Conservation (phyloP, 2,329 filamentous ascomycete genomes). For the Sporothrix mexicana region DNA sequence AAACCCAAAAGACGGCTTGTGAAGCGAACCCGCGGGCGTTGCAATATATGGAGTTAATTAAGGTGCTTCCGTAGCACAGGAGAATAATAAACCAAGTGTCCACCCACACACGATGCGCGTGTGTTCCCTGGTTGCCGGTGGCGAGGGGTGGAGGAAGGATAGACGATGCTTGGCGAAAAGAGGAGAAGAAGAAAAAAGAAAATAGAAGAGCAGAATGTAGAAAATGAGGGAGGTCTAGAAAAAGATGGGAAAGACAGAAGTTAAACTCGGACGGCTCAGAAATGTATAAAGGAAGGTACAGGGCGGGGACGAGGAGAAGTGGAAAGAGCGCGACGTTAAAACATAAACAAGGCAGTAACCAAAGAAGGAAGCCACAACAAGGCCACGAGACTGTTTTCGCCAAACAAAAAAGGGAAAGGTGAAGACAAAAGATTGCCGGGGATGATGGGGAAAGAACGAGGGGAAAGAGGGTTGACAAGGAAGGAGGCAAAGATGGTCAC, state of each 20-base stretch:
- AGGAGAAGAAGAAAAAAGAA: not conserved
- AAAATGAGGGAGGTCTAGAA: not conserved
- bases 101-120: conserved; percentile 27
- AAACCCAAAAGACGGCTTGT: conserved; percentile 21
- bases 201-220: not conserved
- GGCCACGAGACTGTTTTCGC: conserved; percentile 23
- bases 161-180: not conserved
- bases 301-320: not conserved
- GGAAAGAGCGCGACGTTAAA: conserved; percentile 5
- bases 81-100: conserved; percentile 17
- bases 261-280: not conserved
- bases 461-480: not conserved
- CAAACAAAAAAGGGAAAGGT: too few species aligned
- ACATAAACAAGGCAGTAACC: conserved; percentile 8
- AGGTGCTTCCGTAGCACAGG: conserved; percentile 26
- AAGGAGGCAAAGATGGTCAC: not conserved
- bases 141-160: conserved; percentile 8
- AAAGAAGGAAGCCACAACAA: conserved; percentile 13
- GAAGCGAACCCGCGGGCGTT: conserved; percentile 18
- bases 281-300: not conserved
- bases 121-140: conserved; percentile 26
- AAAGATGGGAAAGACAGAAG: not conserved
- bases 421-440: not conserved
- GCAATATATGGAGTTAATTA: conserved; percentile 30
- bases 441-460: not conserved